Conservation (phyloP, 148 eudicot genomes). For the Pharnaceum exiguum region DNA sequence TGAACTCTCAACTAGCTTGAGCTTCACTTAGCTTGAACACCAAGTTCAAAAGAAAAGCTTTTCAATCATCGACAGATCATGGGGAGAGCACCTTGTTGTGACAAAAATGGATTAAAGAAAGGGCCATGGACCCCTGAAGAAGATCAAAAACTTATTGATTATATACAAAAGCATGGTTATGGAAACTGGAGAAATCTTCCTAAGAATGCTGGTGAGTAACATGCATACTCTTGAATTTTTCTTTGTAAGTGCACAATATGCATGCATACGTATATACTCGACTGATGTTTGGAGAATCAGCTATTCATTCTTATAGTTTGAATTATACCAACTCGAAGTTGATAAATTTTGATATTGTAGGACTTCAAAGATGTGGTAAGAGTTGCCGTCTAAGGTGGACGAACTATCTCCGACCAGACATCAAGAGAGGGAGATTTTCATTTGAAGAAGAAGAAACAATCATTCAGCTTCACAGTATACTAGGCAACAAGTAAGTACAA, state of each 20-base stretch:
- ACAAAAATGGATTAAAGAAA: constrained; percentile 81
- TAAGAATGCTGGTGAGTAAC: constrained; percentile 77
- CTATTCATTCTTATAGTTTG: not conserved
- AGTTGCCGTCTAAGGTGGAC: constrained; percentile 97
- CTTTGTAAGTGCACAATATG: not conserved
- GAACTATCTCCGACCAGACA: constrained; percentile 89
- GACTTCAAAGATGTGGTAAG: constrained; percentile 92
- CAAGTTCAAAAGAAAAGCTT: not conserved
- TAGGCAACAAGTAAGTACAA: constrained; percentile 87
- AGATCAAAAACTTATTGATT: constrained; percentile 76
- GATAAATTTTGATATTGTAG: constrained; percentile 23
- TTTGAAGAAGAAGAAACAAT: constrained; percentile 93
- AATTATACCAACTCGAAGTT: not conserved
- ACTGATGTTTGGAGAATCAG: not conserved
- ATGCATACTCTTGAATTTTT: not conserved
- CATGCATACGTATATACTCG: not conserved
- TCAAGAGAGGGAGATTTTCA: constrained; percentile 85
- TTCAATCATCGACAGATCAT: constrained; percentile 21
- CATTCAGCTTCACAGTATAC: constrained; percentile 80
- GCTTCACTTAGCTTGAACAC: not conserved
- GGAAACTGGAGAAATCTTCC: constrained; percentile 98
- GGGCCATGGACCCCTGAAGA: constrained; percentile 99
- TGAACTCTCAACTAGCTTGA: not conserved
- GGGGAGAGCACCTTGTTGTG: constrained; percentile 99
- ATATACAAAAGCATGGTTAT: constrained; percentile 75